Conservation (phyloP, 805 yeast species). For the Barnettozyma vustinii region DNA sequence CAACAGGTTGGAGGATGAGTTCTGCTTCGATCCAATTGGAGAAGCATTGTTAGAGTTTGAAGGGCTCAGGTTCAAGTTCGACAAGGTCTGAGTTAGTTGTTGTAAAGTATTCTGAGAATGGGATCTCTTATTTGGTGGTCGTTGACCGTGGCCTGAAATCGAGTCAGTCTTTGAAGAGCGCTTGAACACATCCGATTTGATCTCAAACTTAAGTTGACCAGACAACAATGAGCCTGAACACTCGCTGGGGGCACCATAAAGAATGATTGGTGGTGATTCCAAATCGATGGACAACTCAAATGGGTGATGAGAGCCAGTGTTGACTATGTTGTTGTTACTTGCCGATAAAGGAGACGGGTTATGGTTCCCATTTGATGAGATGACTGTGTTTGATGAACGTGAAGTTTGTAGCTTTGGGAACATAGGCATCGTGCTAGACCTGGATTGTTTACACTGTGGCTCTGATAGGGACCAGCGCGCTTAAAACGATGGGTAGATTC, state of each 20-base stretch:
- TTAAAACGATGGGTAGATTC: too few species aligned
- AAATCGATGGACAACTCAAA: constrained; percentile 52
- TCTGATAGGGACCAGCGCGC: too few species aligned
- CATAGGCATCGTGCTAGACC: constrained; percentile 15
- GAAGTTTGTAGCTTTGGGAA: constrained; percentile 22
- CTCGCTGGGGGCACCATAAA: constrained; percentile 75
- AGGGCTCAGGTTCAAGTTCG: constrained; percentile 23
- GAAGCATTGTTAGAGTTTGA: constrained; percentile 19
- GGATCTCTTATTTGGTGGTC: constrained; percentile 17
- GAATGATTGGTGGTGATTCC: constrained; percentile 87
- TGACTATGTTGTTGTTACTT: constrained; percentile 17
- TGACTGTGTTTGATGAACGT: constrained; percentile 13
- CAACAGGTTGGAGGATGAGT: constrained; percentile 24
- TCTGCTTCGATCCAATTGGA: constrained; percentile 18
- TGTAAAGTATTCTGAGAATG: constrained; percentile 18
- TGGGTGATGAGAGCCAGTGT: constrained; percentile 27
- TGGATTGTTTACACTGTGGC: not conserved
- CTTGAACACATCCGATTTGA: constrained; percentile 29
- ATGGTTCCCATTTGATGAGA: constrained; percentile 1
- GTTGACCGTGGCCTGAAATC: constrained; percentile 13
- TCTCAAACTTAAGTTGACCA: constrained; percentile 65
- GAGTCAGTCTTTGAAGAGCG: constrained; percentile 8
- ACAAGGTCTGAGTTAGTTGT: constrained; percentile 18
- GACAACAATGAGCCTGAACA: constrained; percentile 82
- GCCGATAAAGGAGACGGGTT: not conserved